A percentile compares a stretch with the other conserved stretches of the same genome.
These are phyloP conservation scores for Haplosporangium sp. DNA, from an alignment of 371 early-diverging fungal species.

Conservation along the genomic window DNA sequence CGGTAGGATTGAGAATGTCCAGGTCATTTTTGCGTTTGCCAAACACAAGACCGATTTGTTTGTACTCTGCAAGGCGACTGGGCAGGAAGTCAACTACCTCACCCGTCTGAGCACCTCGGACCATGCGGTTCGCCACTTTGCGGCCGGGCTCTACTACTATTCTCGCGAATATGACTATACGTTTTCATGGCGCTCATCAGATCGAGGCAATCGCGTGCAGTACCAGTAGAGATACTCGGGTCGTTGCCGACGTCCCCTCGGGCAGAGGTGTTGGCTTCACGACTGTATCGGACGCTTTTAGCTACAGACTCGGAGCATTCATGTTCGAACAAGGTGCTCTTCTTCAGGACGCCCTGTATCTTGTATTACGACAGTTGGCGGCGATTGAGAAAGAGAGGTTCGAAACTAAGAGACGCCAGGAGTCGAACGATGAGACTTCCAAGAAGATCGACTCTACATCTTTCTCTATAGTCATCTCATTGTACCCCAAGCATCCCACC, in stretches of 20 bases:
- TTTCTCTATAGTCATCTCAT: not conserved
- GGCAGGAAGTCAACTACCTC: slow-evolving; percentile 28
- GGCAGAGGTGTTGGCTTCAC: slow-evolving; percentile 31
- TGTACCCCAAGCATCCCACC: slow-evolving; percentile 23
- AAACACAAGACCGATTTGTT: slow-evolving; percentile 27
- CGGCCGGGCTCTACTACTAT: slow-evolving; percentile 14
- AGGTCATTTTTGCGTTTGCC: slow-evolving; percentile 19
- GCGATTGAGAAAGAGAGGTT: slow-evolving; percentile 9
- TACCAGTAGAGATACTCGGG: slow-evolving; percentile 6
- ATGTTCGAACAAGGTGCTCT: slow-evolving; percentile 7
- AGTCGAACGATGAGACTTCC: slow-evolving; percentile 6
- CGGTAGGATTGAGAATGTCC: slow-evolving; percentile 17
- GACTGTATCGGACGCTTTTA: not conserved
- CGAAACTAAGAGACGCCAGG: not conserved
- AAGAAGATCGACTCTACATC: not conserved
- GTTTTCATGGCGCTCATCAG: slow-evolving; percentile 14
- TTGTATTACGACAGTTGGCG: slow-evolving; percentile 23
- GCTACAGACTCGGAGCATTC: slow-evolving; percentile 11
- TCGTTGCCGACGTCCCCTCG: slow-evolving; percentile 27
- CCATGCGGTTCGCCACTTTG: not conserved
- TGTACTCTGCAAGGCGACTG: slow-evolving; percentile 29
- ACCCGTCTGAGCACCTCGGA: slow-evolving; percentile 12
- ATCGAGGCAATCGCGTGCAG: not conserved
- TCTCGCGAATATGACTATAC: slow-evolving; percentile 33
- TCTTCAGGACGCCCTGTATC: not conserved